These are phyloP conservation scores for Zymoseptoria brevis DNA, from an alignment of 2,329 filamentous ascomycete genomes.

Conservation along the genomic window DNA sequence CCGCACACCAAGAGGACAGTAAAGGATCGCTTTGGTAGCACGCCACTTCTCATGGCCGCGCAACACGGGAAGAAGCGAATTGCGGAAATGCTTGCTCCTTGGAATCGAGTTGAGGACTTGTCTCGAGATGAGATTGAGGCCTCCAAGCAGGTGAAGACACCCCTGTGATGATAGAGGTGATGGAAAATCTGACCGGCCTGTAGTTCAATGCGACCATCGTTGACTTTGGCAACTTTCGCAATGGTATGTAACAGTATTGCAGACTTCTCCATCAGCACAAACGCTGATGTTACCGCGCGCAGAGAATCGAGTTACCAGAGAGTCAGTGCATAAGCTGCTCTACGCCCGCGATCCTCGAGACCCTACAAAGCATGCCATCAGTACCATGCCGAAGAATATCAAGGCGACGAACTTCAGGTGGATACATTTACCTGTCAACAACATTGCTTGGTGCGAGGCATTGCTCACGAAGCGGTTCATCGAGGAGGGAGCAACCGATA, in stretches of 20 bases:
- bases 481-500: conserved; percentile 54
- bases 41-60: conserved; percentile 37
- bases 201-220: conserved; percentile 10
- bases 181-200: background rate
- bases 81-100: conserved; percentile 35
- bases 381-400: conserved; percentile 33
- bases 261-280: background rate
- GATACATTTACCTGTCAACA: conserved; percentile 42
- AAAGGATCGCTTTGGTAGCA: conserved; percentile 39
- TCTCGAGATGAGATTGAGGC: conserved; percentile 17
- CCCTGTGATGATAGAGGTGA: background rate
- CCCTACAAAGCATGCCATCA: conserved; percentile 14
- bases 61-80: conserved; percentile 35
- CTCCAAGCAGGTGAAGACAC: conserved; percentile 4
- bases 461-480: conserved; percentile 58
- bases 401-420: conserved; percentile 37
- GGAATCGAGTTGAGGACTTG: conserved; percentile 26
- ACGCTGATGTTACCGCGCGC: background rate
- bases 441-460: conserved; percentile 56
- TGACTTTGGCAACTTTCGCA: conserved; percentile 21
- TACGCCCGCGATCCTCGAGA: conserved; percentile 14
- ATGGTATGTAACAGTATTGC: background rate
- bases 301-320: conserved; percentile 19
- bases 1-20: conserved; percentile 27
- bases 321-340: conserved; percentile 18